Base-by-base conservation (phyloP, 2,329 filamentous ascomycete species). In the Alternaria rosae region DNA sequence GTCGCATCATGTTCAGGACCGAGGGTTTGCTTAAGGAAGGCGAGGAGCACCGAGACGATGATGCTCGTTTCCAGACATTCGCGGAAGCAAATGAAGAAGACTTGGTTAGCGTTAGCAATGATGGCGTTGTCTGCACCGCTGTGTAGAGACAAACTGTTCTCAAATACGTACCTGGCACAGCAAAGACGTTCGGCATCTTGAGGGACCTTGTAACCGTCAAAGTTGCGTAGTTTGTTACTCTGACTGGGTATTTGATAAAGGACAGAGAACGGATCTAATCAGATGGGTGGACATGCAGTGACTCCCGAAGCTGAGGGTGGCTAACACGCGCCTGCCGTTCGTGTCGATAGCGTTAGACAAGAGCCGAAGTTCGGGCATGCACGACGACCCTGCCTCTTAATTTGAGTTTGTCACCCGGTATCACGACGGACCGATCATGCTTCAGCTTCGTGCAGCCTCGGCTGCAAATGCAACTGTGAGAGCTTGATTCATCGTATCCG, bases 31-130 rank as follows among this genome's bases (percentile, higher is more conserved):
- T 94, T 95, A 61, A 96, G 82, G 77, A 95, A 96, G 21, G 92
- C 88, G 42, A 97, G 86, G 32, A 97, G 84, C n/a, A 97, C 91
- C 0, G 93, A 94, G 65, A 96, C 88, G 70, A 97, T 92, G 74
- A 97, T 93, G 73, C 87, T 89, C 1, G 91, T 91, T 83, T 97
- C 93, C 50, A 97, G 83, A 43, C 89, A 88, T 82, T 97, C 93
- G 75, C 93, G 89, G 78, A 97, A 95, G 81, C 92, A 89, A 78
- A 97, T 92, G 82, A 97, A 94, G 83, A 97, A 97, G 57, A 97
- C 88, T 85, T 28, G 47, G 20, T 20, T 4, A 7, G 3, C 3
- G 30, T 61, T 57, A 61, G 47, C 26, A 45, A 15, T 9, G 32
- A 44, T 1, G 17, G 30, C 23, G 1, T 45, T 17, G n/a, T 21